Evolutionary conservation across 495 filamentous ascomycete genomes (phyloP).

Genomic region (Penicillium tannophilum): DNA sequence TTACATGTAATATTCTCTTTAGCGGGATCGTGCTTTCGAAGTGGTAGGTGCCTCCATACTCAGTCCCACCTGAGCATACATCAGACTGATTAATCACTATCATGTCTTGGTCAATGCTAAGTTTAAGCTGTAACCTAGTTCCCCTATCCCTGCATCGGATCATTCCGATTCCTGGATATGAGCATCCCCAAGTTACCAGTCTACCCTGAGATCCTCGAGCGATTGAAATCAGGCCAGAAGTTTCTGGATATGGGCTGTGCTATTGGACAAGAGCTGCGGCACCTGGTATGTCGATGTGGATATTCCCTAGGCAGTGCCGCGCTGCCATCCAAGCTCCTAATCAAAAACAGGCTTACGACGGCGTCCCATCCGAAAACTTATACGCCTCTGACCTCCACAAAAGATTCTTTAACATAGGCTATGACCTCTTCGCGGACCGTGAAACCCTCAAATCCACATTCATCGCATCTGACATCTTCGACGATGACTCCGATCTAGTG

Average conservation of each 20-base stretch:
- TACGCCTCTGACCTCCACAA: conserved; percentile 44
- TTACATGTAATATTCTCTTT: not conserved
- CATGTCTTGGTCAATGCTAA: conserved; percentile 1
- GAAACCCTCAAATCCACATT: conserved; percentile 48
- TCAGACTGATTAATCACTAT: not conserved
- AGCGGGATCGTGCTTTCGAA: conserved; percentile 26
- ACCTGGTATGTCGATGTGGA: conserved; percentile 23
- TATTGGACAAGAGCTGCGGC: conserved; percentile 43
- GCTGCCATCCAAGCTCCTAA: not conserved
- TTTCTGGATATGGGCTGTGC: conserved; percentile 47
- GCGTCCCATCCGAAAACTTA: conserved; percentile 29
- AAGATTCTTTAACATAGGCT: conserved; percentile 48
- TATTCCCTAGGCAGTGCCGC: not conserved
- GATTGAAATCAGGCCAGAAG: conserved; percentile 38
- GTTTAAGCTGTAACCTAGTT: conserved; percentile 14
- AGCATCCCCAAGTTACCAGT: conserved; percentile 31
- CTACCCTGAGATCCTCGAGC: conserved; percentile 43
- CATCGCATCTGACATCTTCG: conserved; percentile 55
- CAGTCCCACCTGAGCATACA: not conserved
- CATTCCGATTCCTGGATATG: conserved; percentile 53
- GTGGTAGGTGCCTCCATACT: conserved; percentile 16
- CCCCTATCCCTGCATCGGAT: conserved; percentile 56
- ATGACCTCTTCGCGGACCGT: conserved; percentile 50
- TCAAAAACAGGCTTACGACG: conserved; percentile 27
- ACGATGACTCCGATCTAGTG: conserved; percentile 35